Evolutionary conservation across 176 grass and related monocot genomes (phyloP).

Genomic region (Dendrocalamus sinicus): DNA sequence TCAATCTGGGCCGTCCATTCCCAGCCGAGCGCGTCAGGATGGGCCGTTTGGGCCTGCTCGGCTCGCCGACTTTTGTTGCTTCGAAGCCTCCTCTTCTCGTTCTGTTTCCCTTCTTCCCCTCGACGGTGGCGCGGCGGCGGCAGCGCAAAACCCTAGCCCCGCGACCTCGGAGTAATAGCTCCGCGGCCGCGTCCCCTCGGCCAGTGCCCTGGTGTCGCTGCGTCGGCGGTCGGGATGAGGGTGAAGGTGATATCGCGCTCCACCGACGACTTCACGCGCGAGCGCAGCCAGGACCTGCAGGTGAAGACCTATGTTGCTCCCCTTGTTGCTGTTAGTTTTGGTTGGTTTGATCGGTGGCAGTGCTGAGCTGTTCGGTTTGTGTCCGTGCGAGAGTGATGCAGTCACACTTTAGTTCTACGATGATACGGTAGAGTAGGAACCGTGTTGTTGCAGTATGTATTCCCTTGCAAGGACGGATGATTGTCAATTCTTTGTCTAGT

Average conservation of each 20-base stretch:
- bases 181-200: neutral
- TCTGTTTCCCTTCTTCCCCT: neutral
- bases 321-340: neutral
- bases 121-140: conserved; percentile 14
- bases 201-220: too few relatives aligned
- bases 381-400: neutral
- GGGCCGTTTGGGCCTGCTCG: neutral
- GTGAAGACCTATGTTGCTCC: conserved; percentile 21
- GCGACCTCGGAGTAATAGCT: neutral
- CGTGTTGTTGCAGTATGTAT: neutral
- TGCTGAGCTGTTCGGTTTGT: neutral
- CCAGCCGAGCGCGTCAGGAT: neutral
- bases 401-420: neutral
- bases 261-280: conserved; percentile 89
- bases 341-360: neutral
- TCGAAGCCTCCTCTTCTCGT: neutral
- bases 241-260: conserved; percentile 90
- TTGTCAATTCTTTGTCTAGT: neutral
- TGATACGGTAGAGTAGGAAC: neutral
- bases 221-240: conserved; percentile 56
- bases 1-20: conserved; percentile 19
- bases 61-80: neutral
- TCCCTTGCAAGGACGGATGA: neutral
- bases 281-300: conserved; percentile 89
- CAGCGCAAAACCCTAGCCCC: conserved; percentile 1